Evolutionary conservation across 306 rosid species (phyloP), one percentile per base, ranked within the genome.

Genomic region (Carpinus fangiana): DNA sequence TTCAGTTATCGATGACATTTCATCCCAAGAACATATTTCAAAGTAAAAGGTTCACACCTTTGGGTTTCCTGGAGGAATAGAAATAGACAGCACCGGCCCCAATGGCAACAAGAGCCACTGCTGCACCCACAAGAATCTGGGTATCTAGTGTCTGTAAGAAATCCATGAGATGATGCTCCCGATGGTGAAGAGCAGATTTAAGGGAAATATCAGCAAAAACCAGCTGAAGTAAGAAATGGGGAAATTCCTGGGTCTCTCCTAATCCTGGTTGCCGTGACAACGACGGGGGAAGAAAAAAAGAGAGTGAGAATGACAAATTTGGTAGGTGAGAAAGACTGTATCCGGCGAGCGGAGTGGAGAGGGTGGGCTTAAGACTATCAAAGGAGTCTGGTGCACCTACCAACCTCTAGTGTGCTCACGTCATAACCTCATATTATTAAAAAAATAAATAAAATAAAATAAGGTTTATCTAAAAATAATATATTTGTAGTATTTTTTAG

Each of bases 61-160:
- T 85, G 76, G 88, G 57, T 86, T 90, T 94, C 61, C 78, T 88
- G 16, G 90, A 89, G 38, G 94, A 84, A 69, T 77, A 86, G 84
- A 92, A 83, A 84, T 81, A 85, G 74, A 72, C 28, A 72, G 90
- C 94, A 73, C 79, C 93, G 73, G 68, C 73, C 10, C 84, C 96
- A 89, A 90, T 61, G 67, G 89, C 96, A n/a, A 82, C 78, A 65
- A 90, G 3, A 55, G 96, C 89, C 8, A 90, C 88, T 0, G 85
- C 85, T 0, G 78, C 89, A 57, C 90, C 96, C 66, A 87, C 74
- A 59, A 90, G 77, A 62, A 88, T 81, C 84, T 85, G 97, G 73
- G 81, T 77, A 21, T 92, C 91, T 0, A 88, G 78, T 0, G 92
- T 45, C 67, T 82, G 85, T 43, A 89, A 23, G 75, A 90, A 87